Percentiles rank a stretch among this genome's conserved stretches.
phyloP scores from a whole-genome alignment of 305 asterid genomes.

The Fraxinus angustifolia region DNA sequence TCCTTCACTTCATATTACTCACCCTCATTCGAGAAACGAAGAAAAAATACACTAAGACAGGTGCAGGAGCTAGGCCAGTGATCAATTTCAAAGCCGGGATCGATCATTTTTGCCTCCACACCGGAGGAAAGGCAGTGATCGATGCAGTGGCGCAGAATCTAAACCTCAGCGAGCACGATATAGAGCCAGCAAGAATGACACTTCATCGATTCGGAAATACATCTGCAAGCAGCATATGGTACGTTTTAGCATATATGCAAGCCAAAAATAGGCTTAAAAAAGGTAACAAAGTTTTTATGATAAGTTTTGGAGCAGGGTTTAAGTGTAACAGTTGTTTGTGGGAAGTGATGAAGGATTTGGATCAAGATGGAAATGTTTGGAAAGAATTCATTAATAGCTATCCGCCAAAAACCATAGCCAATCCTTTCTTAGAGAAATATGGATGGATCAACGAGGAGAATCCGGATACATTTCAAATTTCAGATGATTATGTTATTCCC shows the following conservation, averaged over 20 bases:
- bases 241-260: slow-evolving; percentile 14
- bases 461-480: not conserved
- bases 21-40: not conserved
- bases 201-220: slow-evolving; percentile 22
- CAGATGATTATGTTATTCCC: not conserved
- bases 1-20: slow-evolving; percentile 22
- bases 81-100: slow-evolving; percentile 6
- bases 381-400: slow-evolving; percentile 3
- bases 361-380: not conserved
- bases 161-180: slow-evolving; percentile 9
- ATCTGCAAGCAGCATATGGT: slow-evolving; percentile 21
- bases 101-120: slow-evolving; percentile 21
- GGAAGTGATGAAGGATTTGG: slow-evolving; percentile 9
- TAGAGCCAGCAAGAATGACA: slow-evolving; percentile 16
- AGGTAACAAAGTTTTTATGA: slow-evolving; percentile 14
- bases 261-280: slow-evolving; percentile 20
- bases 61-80: not conserved
- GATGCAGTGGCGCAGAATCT: slow-evolving; percentile 9
- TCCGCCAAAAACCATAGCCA: not conserved
- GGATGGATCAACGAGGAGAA: not conserved
- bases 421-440: not conserved
- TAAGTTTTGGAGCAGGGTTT: slow-evolving; percentile 21
- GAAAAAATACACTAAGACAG: not conserved
- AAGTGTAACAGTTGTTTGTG: slow-evolving; percentile 22
- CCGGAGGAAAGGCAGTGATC: slow-evolving; percentile 12